Base-by-base conservation (phyloP, 2,329 filamentous ascomycete species). In the Verticillium tricorpus region DNA sequence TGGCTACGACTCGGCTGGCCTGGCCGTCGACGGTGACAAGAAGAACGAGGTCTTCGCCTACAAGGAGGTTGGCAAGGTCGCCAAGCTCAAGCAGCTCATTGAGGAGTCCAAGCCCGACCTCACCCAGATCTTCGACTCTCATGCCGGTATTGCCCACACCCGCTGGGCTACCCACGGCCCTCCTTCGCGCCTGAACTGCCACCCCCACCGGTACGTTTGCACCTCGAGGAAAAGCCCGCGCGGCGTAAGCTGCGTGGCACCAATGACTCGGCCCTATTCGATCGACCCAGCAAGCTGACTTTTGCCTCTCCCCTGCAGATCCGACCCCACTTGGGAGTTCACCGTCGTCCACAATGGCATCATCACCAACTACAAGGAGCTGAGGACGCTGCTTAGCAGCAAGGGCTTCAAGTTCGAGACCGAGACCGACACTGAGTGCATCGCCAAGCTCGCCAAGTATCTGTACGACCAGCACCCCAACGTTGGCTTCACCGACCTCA, bases 361-460 rank as follows among this genome's bases (percentile, higher is more conserved):
- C 85, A 99, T 99, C 80, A 99, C 95, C 83, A 99, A 99, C 87
- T 99, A 99, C 88, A 99, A 99, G 86, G 95, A 99, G 82, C 83
- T 99, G 72, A 97, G 94, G 88, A 92, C 90, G 66, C 88, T 99
- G 67, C 86, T 99, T 69, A 86, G 90, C 80, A 85, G 85, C 84
- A 99, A 98, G 86, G 95, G 95, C 75, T 96, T 97, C 88, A 90
- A 89, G 74, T 99, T 99, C 77, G 95, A 99, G 88, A 99, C 95
- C 59, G 94, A 99, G 80, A 99, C 95, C 69, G 95, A 99, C 75
- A 99, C 95, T 60, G 95, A 99, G 82, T 97, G 94, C 79, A 99
- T 99, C 78, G 95, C 95, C 69, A 99, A 98, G 85, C 88, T 99
- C 69, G 91, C 93, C 78, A 98, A 98, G 82, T 99, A 97, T 85